Evolutionary conservation across 2,329 filamentous ascomycete genomes (phyloP).

Genomic region (Colletotrichum spaethianum): DNA sequence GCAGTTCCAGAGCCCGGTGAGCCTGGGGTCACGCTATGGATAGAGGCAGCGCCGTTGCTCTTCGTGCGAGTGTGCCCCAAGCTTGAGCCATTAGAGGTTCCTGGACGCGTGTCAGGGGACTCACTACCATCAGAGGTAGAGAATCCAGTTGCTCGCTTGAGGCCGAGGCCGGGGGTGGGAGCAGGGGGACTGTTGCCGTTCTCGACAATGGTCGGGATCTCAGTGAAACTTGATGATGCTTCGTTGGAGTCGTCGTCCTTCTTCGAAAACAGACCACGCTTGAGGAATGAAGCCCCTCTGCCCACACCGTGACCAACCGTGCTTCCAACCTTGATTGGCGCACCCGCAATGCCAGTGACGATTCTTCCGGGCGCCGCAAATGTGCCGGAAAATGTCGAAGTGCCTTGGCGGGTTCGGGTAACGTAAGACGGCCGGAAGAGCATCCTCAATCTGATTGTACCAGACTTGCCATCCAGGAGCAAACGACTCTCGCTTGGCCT

Average conservation of each 20-base stretch:
- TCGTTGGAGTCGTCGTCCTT: conserved; percentile 72
- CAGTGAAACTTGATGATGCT: conserved; percentile 52
- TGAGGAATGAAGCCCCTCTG: conserved; percentile 92
- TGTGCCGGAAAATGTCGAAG: conserved; percentile 92
- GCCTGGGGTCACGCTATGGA: conserved; percentile 73
- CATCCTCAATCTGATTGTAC: conserved; percentile 84
- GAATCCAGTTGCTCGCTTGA: conserved; percentile 60
- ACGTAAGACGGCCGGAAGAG: conserved; percentile 96
- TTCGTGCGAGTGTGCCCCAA: conserved; percentile 65
- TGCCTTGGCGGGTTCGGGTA: conserved; percentile 87
- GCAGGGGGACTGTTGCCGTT: conserved; percentile 55
- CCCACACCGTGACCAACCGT: conserved; percentile 84
- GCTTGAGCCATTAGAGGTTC: conserved; percentile 50
- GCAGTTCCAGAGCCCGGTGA: conserved; percentile 80
- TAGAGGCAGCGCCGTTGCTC: conserved; percentile 76
- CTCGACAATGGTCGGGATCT: conserved; percentile 58
- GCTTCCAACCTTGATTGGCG: conserved; percentile 90
- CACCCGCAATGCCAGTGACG: conserved; percentile 84
- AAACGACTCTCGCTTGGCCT: conserved; percentile 81
- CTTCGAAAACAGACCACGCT: conserved; percentile 83
- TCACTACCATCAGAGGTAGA: conserved; percentile 43
- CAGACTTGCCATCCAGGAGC: conserved; percentile 89
- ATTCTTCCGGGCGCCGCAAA: conserved; percentile 91
- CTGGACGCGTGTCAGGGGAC: conserved; percentile 48
- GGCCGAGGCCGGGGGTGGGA: conserved; percentile 49